Percentiles rank a stretch among this genome's conserved stretches.
These are phyloP conservation scores for Agroathelia rolfsii DNA, from an alignment of 1,284 basidiomycete species.

Conservation along the genomic window DNA sequence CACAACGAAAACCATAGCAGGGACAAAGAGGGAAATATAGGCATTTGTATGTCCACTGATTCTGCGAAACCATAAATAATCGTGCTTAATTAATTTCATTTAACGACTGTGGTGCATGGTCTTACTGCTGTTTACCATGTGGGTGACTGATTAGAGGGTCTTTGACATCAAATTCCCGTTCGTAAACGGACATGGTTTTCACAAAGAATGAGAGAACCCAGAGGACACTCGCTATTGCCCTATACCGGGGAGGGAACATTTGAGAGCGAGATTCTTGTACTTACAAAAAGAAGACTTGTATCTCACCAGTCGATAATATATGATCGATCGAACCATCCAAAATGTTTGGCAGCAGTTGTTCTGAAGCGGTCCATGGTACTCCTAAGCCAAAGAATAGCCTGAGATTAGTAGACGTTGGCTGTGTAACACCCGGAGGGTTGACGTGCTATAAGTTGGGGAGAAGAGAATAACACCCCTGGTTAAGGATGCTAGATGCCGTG, in stretches of 20 bases:
- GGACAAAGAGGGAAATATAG: constrained; percentile 34
- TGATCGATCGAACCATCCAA: constrained; percentile 17
- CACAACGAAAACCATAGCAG: constrained; percentile 27
- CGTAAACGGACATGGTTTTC: constrained; percentile 33
- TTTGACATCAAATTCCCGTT: constrained; percentile 40
- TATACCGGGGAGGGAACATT: too few species aligned
- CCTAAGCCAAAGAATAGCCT: too few species aligned
- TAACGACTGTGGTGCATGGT: constrained; percentile 1
- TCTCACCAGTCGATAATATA: constrained; percentile 28
- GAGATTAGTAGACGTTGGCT: too few species aligned
- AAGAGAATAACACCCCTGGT: too few species aligned
- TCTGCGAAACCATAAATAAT: too few species aligned
- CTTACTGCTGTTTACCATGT: constrained; percentile 41
- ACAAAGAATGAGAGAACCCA: constrained; percentile 34
- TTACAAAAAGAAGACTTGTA: constrained; percentile 1
- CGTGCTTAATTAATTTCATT: neutral
- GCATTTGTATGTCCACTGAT: constrained; percentile 38
- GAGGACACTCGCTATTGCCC: constrained; percentile 32
- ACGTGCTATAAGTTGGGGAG: too few species aligned
- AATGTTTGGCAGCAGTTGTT: too few species aligned
- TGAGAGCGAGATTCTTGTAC: too few species aligned
- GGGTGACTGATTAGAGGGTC: constrained; percentile 46
- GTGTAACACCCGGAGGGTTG: too few species aligned
- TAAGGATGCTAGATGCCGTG: too few species aligned
- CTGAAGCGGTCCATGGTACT: too few species aligned